Evolutionary conservation across 2,329 filamentous ascomycete genomes (phyloP), one percentile per base, ranked within the genome.

Genomic region (Didymellaceae sp.): DNA sequence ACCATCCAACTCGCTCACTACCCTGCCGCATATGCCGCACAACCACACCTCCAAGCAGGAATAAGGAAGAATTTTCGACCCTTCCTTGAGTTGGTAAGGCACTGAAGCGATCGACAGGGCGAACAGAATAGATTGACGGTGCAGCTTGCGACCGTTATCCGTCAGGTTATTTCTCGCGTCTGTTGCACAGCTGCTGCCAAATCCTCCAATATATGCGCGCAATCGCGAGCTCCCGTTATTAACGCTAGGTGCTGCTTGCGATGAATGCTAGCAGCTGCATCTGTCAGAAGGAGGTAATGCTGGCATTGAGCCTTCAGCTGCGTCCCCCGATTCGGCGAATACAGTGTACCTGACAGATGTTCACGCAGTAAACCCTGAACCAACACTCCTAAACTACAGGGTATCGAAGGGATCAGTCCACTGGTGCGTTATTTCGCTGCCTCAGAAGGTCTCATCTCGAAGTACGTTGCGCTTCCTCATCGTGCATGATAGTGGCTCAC

Each of bases 21-120:
- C 35, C 47, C 41, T 45, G 35, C 42, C 38, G 32, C 35, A 37
- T 45, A 52, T 52, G 48, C 37, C 42, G 48, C 48, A 16, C 48
- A 33, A 42, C 37, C 42, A 52, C 31, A 32, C 17, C 31, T 20
- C 22, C 20, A 38, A 42, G 37, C 42, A 20, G 7, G 30, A 11
- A 22, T 24, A 31, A 26, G 28, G 31, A 31, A 26, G 28, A 25
- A 18, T 31, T 13, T 28, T 31, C 13, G 22, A 17, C n/a, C 25
- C 16, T 8, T 16, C 21, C 26, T 20, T 16, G 10, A 11, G 14
- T 32, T 37, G 8, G 37, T 28, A 20, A 22, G 11, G 8, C 16
- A 8, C n/a, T 32, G 32, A 17, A 16, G 17, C 7, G 34, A 26
- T 40, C 41, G 40, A 22, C 37, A 22, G 18, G 42, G 42, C 30